Evolutionary conservation across 2,329 filamentous ascomycete genomes (phyloP).

Genomic region (Ophiosphaerella herpotricha): DNA sequence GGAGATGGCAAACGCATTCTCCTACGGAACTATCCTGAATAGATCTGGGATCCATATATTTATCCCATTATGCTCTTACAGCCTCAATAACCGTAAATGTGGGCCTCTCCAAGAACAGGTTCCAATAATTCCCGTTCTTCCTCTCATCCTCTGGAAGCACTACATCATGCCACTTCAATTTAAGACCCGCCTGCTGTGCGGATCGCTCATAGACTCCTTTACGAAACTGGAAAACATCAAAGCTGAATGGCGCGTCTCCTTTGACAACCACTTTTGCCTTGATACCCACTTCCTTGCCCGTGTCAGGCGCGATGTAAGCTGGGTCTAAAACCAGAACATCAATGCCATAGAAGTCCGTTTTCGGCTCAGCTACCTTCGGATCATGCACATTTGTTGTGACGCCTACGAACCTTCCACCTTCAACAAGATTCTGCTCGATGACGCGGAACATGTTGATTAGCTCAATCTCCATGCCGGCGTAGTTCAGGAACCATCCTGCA

Average conservation of each 20-base stretch:
- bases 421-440: slow-evolving; percentile 20
- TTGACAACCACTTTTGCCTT: slow-evolving; percentile 23
- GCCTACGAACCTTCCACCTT: slow-evolving; percentile 24
- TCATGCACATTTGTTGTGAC: slow-evolving; percentile 32
- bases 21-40: too few relatives aligned
- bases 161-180: slow-evolving; percentile 21
- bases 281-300: slow-evolving; percentile 21
- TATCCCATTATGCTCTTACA: slow-evolving; percentile 3
- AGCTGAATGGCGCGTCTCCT: slow-evolving; percentile 20
- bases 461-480: slow-evolving; percentile 28
- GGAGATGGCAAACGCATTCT: too few relatives aligned
- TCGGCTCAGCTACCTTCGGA: slow-evolving; percentile 15
- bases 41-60: too few relatives aligned
- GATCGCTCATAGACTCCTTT: slow-evolving; percentile 34
- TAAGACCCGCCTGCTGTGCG: slow-evolving; percentile 25
- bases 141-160: slow-evolving; percentile 35
- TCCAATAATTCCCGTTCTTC: slow-evolving; percentile 25
- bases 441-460: slow-evolving; percentile 30
- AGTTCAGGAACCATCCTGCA: slow-evolving; percentile 40
- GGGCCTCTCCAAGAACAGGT: slow-evolving; percentile 24
- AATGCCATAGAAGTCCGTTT: slow-evolving; percentile 30
- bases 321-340: slow-evolving; percentile 26
- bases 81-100: slow-evolving; percentile 32
- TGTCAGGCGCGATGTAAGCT: slow-evolving; percentile 22
- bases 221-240: slow-evolving; percentile 35